Evolutionary conservation across 2,329 filamentous ascomycete genomes (phyloP).

Genomic region (Chaetomium globosum): DNA sequence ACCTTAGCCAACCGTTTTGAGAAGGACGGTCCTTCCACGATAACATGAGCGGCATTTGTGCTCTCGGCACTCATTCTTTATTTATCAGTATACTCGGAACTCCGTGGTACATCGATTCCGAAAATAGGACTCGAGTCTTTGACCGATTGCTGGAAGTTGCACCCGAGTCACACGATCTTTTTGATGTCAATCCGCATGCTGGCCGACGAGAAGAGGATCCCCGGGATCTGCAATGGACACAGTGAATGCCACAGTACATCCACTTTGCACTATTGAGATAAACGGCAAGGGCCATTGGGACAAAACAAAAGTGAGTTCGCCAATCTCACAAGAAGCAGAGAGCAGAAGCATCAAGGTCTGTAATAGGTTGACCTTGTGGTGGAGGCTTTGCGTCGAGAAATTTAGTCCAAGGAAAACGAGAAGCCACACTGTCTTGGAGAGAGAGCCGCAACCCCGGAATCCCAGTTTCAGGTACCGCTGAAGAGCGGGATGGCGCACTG

Average conservation of each 20-base stretch:
- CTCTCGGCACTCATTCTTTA: neutral
- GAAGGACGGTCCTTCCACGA: neutral
- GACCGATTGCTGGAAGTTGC: neutral
- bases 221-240: conserved; percentile 23
- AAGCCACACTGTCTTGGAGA: conserved; percentile 1
- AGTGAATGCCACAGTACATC: conserved; percentile 18
- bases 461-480: conserved; percentile 18
- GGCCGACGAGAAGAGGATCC: neutral
- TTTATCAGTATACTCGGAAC: neutral
- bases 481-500: conserved; percentile 28
- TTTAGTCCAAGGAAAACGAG: neutral
- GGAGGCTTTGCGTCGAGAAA: neutral
- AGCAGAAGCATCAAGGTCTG: neutral
- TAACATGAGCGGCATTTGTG: neutral
- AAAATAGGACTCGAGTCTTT: neutral
- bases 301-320: neutral
- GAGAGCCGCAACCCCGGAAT: conserved; percentile 29
- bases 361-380: neutral
- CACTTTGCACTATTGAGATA: neutral
- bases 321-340: neutral
- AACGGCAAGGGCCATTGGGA: neutral
- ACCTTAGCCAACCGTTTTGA: neutral
- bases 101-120: neutral
- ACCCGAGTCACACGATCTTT: conserved; percentile 20
- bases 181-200: neutral